Base-by-base conservation (phyloP, 2,329 filamentous ascomycete genomes). In the Fusarium globosum region DNA sequence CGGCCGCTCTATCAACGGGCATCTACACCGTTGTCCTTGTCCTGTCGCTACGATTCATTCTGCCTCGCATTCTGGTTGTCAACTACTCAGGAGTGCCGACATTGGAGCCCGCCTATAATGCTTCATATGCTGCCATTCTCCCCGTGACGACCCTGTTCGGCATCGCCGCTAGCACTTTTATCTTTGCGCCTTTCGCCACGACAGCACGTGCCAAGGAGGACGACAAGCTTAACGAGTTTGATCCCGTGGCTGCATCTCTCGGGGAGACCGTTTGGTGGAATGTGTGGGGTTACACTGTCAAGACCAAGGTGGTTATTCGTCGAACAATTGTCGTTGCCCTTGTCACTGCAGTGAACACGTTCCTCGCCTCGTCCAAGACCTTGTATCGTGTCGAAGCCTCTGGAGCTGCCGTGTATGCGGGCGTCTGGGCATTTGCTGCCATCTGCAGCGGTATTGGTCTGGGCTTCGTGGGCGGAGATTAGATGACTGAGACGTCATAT, bases 11-110 rank as follows among this genome's bases (percentile, higher is more conserved):
- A 45, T 90, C 93, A 7, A 88, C 92, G 13, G 87, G 89, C 58
- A 91, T 97, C 71, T 97, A 96, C 84, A 89, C 89, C 62, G 86
- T 95, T n/a, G 86, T 90, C 4, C 83, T 97, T 36, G 93, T 92
- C 77, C 82, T 89, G 58, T 90, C 92, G 61, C 91, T 93, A 81
- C 87, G 88, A 65, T 91, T 91, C 21, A 91, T 91, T 83, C 87
- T 97, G 21, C 94, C 94, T 12, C 82, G 85, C 30, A 90, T 90
- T 77, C 86, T 98, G n/a, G 88, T 95, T 58, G 84, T 90, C 36
- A 89, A 96, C 84, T 97, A 97, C 79, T 84, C 88, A n/a, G 88
- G 87, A 63, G 87, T 98, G 59, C 88, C 88, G 12, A 92, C 90
- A 36, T 85, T 98, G 55, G 88, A 89, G 70, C 86, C 88, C 18